Evolutionary conservation across 2,329 filamentous ascomycete genomes (phyloP).

Genomic region (Botrytis pseudocinerea): DNA sequence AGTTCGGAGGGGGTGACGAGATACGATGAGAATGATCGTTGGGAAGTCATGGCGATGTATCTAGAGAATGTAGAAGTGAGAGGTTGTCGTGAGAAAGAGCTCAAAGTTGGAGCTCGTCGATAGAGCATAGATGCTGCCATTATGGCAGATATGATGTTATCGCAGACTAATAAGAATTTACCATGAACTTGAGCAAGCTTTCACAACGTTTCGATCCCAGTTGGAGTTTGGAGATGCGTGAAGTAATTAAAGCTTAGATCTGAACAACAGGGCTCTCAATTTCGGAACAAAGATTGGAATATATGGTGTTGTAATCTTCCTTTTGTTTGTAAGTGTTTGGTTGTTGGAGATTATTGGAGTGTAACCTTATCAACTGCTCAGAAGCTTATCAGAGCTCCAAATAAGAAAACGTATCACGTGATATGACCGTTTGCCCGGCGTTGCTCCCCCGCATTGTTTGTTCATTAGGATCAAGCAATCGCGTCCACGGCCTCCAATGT

Average conservation of each 20-base stretch:
- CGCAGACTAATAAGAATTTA: slow-evolving; percentile 4
- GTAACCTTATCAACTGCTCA: neutral
- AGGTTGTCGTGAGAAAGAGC: slow-evolving; percentile 24
- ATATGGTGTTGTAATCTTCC: neutral
- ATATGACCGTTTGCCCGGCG: neutral
- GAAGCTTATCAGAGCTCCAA: slow-evolving; percentile 4
- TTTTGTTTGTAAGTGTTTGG: neutral
- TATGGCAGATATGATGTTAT: slow-evolving; percentile 33
- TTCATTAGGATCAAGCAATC: neutral
- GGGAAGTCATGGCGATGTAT: slow-evolving; percentile 14
- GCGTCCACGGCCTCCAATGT: neutral
- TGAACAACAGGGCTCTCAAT: neutral
- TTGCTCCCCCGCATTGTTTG: slow-evolving; percentile 1
- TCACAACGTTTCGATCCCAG: no score
- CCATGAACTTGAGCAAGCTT: neutral
- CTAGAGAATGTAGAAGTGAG: slow-evolving; percentile 7
- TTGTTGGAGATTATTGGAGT: neutral
- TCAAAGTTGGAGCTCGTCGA: slow-evolving; percentile 28
- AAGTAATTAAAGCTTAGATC: neutral
- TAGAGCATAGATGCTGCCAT: slow-evolving; percentile 34
- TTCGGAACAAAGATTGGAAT: slow-evolving; percentile 1
- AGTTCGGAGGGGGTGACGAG: slow-evolving; percentile 85
- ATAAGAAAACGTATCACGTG: neutral
- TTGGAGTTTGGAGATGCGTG: neutral
- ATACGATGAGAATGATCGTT: slow-evolving; percentile 52